Conservation (phyloP, 1,284 basidiomycete genomes). For the Ustilago cynodontis region DNA sequence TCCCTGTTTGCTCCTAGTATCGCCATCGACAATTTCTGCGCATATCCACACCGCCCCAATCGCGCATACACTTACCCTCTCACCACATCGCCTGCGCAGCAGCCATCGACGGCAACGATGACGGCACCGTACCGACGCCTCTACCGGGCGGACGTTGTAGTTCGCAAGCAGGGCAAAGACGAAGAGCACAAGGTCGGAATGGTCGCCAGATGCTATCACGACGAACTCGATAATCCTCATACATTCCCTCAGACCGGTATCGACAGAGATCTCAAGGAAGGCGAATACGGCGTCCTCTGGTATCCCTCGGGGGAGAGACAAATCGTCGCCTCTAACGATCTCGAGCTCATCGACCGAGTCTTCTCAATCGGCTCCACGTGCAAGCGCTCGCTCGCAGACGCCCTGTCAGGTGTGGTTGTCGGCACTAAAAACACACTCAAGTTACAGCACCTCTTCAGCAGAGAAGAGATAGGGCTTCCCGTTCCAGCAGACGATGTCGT, state of each 20-base stretch:
- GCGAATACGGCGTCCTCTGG: constrained; percentile 86
- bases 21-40: no score
- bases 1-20: background rate
- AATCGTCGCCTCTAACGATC: constrained; percentile 76
- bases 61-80: no score
- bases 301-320: constrained; percentile 72
- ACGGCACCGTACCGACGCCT: constrained; percentile 19
- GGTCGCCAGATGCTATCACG: constrained; percentile 50
- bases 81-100: no score
- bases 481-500: constrained; percentile 75
- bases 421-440: constrained; percentile 76
- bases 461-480: constrained; percentile 77
- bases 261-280: constrained; percentile 79
- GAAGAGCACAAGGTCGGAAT: constrained; percentile 45
- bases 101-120: constrained; percentile 7
- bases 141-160: constrained; percentile 37
- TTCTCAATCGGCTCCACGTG: constrained; percentile 84
- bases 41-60: no score
- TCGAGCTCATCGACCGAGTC: constrained; percentile 82
- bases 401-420: constrained; percentile 82
- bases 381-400: constrained; percentile 81
- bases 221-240: constrained; percentile 32
- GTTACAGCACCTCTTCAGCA: constrained; percentile 81
- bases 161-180: constrained; percentile 30
- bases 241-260: constrained; percentile 69